Conservation (phyloP, 2,329 filamentous ascomycete species). For the Exophiala alcalophila region DNA sequence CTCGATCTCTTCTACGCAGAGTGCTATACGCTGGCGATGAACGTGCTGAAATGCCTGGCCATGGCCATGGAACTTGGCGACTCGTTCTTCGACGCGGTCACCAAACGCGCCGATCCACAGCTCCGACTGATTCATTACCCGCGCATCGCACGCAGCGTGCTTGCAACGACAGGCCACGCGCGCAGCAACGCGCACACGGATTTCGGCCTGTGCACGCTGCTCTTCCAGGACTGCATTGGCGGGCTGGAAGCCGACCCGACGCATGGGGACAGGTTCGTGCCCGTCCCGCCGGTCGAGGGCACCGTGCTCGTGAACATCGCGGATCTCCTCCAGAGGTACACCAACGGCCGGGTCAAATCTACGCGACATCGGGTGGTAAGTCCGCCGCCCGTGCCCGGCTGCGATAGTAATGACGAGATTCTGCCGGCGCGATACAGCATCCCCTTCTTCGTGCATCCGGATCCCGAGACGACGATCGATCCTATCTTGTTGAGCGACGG, state of each 20-base stretch:
- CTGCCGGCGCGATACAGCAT: conserved; percentile 33
- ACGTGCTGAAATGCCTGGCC: conserved; percentile 53
- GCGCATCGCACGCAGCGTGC: conserved; percentile 34
- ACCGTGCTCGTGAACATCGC: conserved; percentile 54
- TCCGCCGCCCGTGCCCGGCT: conserved; percentile 21
- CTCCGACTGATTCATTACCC: conserved; percentile 34
- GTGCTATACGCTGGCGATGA: conserved; percentile 51
- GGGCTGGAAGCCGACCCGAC: conserved; percentile 44
- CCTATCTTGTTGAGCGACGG: conserved; percentile 16
- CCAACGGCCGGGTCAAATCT: conserved; percentile 51
- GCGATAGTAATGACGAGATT: too few species aligned
- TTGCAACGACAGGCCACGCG: conserved; percentile 16
- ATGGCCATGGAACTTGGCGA: conserved; percentile 55
- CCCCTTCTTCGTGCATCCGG: conserved; percentile 35
- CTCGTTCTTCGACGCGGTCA: conserved; percentile 54
- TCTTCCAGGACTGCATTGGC: conserved; percentile 49
- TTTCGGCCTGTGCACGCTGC: conserved; percentile 47
- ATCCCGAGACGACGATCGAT: conserved; percentile 25
- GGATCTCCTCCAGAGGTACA: conserved; percentile 52
- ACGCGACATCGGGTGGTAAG: conserved; percentile 50
- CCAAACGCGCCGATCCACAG: conserved; percentile 47
- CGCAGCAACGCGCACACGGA: conserved; percentile 38
- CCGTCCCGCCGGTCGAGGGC: conserved; percentile 39
- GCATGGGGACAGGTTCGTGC: conserved; percentile 20
- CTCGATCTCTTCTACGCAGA: conserved; percentile 44